These are phyloP conservation scores for Selenicereus undatus DNA, from an alignment of 148 eudicot species.

Conservation along the genomic window DNA sequence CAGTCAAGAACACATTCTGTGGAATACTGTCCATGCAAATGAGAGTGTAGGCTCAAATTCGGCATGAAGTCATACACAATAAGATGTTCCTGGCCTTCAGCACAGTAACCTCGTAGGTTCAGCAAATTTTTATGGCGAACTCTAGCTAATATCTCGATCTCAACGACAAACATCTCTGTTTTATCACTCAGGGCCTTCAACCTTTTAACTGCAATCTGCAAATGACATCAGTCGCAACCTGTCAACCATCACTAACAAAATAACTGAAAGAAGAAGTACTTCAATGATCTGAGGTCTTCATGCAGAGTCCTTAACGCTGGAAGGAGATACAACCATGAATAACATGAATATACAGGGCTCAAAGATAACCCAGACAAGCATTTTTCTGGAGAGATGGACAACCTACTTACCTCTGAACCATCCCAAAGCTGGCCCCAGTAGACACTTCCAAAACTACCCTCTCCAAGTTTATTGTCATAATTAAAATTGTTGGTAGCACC, in stretches of 20 bases:
- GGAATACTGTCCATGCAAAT: constrained; percentile 79
- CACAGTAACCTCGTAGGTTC: constrained; percentile 79
- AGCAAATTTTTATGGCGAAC: constrained; percentile 81
- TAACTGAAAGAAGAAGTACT: not conserved
- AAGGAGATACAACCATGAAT: no score
- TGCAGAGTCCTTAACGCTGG: no score
- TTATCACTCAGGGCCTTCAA: constrained; percentile 81
- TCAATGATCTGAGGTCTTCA: no score
- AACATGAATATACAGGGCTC: no score
- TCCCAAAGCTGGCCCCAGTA: constrained; percentile 99
- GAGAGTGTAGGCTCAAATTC: constrained; percentile 70
- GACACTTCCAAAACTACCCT: constrained; percentile 96
- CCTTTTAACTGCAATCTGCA: constrained; percentile 97
- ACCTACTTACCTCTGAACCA: constrained; percentile 69
- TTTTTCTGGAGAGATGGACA: no score
- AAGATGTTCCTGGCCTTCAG: constrained; percentile 89
- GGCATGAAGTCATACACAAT: constrained; percentile 88
- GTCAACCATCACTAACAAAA: not conserved
- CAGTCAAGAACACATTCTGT: constrained; percentile 81
- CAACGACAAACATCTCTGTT: constrained; percentile 71
- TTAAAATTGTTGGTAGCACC: constrained; percentile 86
- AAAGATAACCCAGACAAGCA: no score
- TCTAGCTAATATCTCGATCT: constrained; percentile 75
- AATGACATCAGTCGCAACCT: constrained; percentile 8
- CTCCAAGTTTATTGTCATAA: constrained; percentile 92